phyloP scores from a whole-genome alignment of 2,329 filamentous ascomycete species.

The Eutypella sp. region DNA sequence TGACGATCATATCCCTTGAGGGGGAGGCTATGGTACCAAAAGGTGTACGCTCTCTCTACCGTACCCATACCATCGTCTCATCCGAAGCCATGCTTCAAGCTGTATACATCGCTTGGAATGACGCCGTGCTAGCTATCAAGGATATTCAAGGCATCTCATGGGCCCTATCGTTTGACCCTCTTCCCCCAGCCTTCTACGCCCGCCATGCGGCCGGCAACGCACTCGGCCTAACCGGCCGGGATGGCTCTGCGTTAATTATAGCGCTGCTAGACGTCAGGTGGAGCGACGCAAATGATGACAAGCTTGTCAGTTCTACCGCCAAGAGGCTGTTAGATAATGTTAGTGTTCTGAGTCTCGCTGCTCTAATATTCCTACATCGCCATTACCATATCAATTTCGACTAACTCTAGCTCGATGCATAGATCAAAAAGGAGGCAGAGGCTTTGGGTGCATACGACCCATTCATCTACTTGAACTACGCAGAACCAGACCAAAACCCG shows the following conservation, averaged over 20 bases:
- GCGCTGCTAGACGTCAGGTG: slow-evolving; percentile 2
- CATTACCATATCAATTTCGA: too few relatives aligned
- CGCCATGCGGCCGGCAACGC: slow-evolving; percentile 2
- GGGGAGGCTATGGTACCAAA: too few relatives aligned
- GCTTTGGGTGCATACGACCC: slow-evolving; percentile 12
- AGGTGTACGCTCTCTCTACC: not conserved
- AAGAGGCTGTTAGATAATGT: slow-evolving; percentile 3
- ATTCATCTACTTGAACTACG: slow-evolving; percentile 16
- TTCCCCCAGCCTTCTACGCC: slow-evolving; percentile 12
- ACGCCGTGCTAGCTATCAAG: slow-evolving; percentile 3
- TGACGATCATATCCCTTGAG: too few relatives aligned
- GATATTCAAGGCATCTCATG: slow-evolving; percentile 6
- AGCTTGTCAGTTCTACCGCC: slow-evolving; percentile 3
- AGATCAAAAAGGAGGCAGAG: slow-evolving; percentile 5
- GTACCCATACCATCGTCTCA: slow-evolving; percentile 3
- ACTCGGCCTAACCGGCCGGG: slow-evolving; percentile 7
- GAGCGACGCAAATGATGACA: slow-evolving; percentile 4
- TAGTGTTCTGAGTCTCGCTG: too few relatives aligned
- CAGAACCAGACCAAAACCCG: slow-evolving; percentile 12
- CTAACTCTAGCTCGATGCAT: too few relatives aligned
- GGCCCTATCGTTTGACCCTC: slow-evolving; percentile 10
- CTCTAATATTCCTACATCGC: too few relatives aligned
- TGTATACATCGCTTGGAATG: slow-evolving; percentile 4
- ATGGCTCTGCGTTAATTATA: slow-evolving; percentile 4
- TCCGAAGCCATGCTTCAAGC: slow-evolving; percentile 5